Evolutionary conservation across 805 yeast genomes (phyloP), one percentile per base, ranked within the genome.

Genomic region (Saccharomycodes ludwigii): DNA sequence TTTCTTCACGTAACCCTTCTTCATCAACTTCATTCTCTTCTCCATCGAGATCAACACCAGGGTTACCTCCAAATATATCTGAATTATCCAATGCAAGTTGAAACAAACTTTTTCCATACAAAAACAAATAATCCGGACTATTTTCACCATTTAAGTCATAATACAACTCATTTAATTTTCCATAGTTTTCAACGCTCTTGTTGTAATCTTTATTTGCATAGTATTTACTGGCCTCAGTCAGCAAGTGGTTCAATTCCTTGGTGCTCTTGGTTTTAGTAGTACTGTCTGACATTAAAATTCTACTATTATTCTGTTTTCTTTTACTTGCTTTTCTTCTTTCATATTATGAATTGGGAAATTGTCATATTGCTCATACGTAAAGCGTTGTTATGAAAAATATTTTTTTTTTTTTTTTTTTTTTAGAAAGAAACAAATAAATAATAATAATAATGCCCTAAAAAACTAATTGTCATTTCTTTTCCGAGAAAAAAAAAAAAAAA

Each of bases 91-190:
- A 79, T 1, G 86, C 96, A 23, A 71, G 68, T 40, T 76, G 79
- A 56, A 77, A 85, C 22, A 86, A 54, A 1, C 94, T 74, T 50
- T 75, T 73, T 2, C 95, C 95, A 41, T 85, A 85, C 24, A 79
- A 53, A 41, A 67, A 73, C 44, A 85, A 59, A 41, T 83, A 62
- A 38, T 81, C 81, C 4, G 91, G 78, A 38, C 70, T 69, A 40
- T 84, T 94, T 27, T 69, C 68, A n/a, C 70, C 73, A 15, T 65
- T 57, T 24, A 62, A 63, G 9, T 57, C 56, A 30, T 72, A 66
- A 41, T 57, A 65, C 26, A 52, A 39, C 36, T 69, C 77, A 49
- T 94, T 83, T 1, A 91, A 85, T 34, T 73, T 72, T 0, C 82
- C 85, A 40, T 77, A 81, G 33, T 61, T 58, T 37, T 73, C 79